A percentile compares a stretch with the other conserved stretches of the same genome.
phyloP scores from a whole-genome alignment of 345 rosid species.

The Lepidium aucheri region DNA sequence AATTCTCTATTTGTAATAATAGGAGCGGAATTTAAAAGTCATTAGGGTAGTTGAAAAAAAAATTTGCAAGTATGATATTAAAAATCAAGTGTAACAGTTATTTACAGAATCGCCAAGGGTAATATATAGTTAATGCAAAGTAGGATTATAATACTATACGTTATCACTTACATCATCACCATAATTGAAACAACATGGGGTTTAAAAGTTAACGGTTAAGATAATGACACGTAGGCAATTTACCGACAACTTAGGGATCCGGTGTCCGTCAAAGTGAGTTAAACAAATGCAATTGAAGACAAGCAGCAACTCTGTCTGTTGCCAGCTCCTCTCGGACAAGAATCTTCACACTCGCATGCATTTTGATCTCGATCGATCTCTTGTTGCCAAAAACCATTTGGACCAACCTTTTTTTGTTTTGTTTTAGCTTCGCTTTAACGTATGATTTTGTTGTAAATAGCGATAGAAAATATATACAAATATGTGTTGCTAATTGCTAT shows the following conservation, averaged over 20 bases:
- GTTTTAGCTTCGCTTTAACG: no score
- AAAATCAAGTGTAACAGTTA: not conserved
- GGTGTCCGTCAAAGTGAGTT: constrained; percentile 33
- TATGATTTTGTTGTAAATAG: no score
- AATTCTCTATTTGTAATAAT: no score
- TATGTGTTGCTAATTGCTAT: no score
- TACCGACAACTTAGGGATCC: constrained; percentile 42
- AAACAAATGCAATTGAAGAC: constrained; percentile 23
- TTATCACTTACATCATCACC: not conserved
- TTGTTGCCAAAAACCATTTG: not conserved
- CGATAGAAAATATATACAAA: no score
- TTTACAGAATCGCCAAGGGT: not conserved
- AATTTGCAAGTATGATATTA: no score
- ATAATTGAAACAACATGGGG: not conserved
- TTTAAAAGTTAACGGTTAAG: not conserved
- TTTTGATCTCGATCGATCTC: not conserved
- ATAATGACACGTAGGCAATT: constrained; percentile 33
- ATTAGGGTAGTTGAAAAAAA: no score
- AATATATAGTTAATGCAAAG: not conserved
- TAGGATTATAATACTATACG: not conserved
- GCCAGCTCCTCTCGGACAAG: constrained; percentile 56
- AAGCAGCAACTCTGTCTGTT: constrained; percentile 66
- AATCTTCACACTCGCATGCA: constrained; percentile 13
- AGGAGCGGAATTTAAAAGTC: no score
- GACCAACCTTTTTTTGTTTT: not conserved